Conservation (phyloP, 177 flowering plant species). For the Telopea speciosissima region DNA sequence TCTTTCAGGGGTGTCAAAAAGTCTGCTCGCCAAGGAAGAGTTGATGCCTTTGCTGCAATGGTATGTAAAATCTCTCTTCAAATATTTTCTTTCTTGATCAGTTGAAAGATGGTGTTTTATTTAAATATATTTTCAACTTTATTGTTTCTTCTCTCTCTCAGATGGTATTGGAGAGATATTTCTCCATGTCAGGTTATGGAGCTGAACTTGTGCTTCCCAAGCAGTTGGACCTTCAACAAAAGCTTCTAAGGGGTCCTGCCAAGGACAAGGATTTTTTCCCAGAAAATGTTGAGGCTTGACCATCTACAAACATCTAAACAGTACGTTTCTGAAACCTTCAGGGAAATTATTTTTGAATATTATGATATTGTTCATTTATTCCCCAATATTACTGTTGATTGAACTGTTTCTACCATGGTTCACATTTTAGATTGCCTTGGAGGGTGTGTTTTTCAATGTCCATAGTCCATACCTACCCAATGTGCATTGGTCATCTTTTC, state of each 20-base stretch:
- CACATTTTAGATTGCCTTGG: background rate
- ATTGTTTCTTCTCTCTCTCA: constrained; percentile 18
- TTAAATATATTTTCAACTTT: background rate
- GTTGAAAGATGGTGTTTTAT: background rate
- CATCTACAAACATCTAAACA: background rate
- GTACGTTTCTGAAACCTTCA: constrained; percentile 4
- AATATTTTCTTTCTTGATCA: background rate
- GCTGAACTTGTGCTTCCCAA: constrained; percentile 69
- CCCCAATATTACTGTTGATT: background rate
- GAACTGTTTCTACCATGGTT: background rate
- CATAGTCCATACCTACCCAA: background rate
- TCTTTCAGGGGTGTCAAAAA: constrained; percentile 56
- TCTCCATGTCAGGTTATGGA: constrained; percentile 44
- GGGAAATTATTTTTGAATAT: background rate
- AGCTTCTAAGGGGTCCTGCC: constrained; percentile 40
- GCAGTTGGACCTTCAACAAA: constrained; percentile 52
- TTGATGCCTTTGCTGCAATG: constrained; percentile 85
- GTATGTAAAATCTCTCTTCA: constrained; percentile 25
- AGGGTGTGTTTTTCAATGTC: background rate
- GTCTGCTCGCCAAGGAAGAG: constrained; percentile 44
- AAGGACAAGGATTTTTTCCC: constrained; percentile 42
- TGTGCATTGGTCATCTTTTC: background rate
- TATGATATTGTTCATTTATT: too few species aligned
- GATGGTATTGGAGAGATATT: constrained; percentile 84
- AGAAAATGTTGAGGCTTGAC: constrained; percentile 13